phyloP scores from a whole-genome alignment of 495 filamentous ascomycete species.

The Lindgomyces ingoldianus region DNA sequence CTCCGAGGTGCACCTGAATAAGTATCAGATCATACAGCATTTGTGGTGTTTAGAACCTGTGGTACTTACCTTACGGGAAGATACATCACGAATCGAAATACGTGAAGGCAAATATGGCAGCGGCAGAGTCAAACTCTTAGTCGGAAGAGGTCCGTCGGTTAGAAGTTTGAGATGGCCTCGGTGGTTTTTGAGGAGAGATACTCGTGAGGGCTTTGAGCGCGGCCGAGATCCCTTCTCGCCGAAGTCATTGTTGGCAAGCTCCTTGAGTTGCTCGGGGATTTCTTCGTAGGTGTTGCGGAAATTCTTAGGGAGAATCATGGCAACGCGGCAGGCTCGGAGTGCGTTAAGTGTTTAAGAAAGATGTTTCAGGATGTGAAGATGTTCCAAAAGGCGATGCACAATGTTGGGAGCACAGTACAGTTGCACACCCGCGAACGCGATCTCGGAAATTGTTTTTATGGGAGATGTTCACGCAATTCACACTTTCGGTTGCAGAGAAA shows the following conservation, averaged over 20 bases:
- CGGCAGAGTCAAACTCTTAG: slow-evolving; percentile 16
- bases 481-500: too few relatives aligned
- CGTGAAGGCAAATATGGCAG: slow-evolving; percentile 16
- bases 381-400: neutral
- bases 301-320: slow-evolving; percentile 6
- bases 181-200: slow-evolving; percentile 14
- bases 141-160: slow-evolving; percentile 12
- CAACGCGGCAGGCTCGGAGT: too few relatives aligned
- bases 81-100: neutral
- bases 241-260: neutral
- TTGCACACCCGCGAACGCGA: neutral
- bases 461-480: too few relatives aligned
- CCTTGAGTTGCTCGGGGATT: slow-evolving; percentile 10
- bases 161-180: slow-evolving; percentile 15
- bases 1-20: slow-evolving; percentile 9
- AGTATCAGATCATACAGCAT: neutral
- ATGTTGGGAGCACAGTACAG: neutral
- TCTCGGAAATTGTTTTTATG: neutral
- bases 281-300: slow-evolving; percentile 27
- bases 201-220: neutral
- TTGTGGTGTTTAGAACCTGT: neutral
- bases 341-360: too few relatives aligned
- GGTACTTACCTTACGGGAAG: slow-evolving; percentile 5
- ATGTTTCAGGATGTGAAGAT: neutral
- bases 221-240: neutral